Base-by-base conservation (phyloP, 2,329 filamentous ascomycete species). In the Chaetoscypha palmicola region DNA sequence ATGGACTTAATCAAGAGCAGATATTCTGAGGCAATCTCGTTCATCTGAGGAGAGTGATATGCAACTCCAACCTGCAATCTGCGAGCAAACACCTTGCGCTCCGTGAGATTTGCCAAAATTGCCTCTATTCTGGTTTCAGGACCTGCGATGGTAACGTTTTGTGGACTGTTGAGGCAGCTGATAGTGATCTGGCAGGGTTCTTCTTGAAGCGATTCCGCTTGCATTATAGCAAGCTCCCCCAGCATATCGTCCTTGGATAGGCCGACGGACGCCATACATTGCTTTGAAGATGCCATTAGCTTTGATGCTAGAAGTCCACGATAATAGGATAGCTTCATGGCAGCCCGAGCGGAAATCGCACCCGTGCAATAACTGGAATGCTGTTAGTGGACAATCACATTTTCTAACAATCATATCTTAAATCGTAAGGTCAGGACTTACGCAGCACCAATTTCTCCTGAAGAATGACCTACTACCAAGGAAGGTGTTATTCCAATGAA, bases 201-300 rank as follows among this genome's bases (percentile, higher is more conserved):
- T n/a, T 28, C 4, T 19, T 19, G 49, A 10, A 63, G 14, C 7
- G 49, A 53, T 10, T 56, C 53, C 7, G 45, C 43, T 1, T n/a
- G n/a, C n/a, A n/a, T n/a, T n/a, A n/a, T n/a, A 32, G n/a, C 31
- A 28, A 9, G 38, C 8, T 0, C 19, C 12, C 12, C n/a, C 3
- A 2, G 4, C 3, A 21, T 11, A 9, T 3, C 17, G 3, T 16
- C 14, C 12, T 7, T 12, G 55, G 30, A 26, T 2, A 50, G 34
- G 35, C 52, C 74, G 1, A 76, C 70, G 1, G 74, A 73, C 52
- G 76, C 64, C 76, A 78, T 79, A 10, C 66, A 59, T 0, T 73
- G 73, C 20, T 30, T 44, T 30, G 8, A 7, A 11, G 7, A 3
- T 12, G 34, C 16, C 20, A 45, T 33, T 3, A 16, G 61, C n/a